A percentile compares a stretch with the other conserved stretches of the same genome.
phyloP scores from a whole-genome alignment of 768 basidiomycete genomes.

The Agrocybe pediades region DNA sequence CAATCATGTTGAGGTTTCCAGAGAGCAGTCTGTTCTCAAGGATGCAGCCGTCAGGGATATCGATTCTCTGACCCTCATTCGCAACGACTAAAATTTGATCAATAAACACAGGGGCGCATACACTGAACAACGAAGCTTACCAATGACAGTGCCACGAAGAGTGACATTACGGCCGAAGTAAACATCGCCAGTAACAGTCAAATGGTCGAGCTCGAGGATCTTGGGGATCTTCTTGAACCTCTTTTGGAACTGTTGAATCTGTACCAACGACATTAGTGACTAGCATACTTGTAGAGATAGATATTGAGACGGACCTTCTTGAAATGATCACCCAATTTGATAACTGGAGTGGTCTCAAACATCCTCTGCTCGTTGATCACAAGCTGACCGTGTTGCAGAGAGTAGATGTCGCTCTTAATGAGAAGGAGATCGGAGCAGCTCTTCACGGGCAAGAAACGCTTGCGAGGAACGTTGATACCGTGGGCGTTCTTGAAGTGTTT shows the following conservation, averaged over 20 bases:
- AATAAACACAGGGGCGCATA: background rate
- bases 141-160: slow-evolving; percentile 87
- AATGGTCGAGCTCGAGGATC: slow-evolving; percentile 89
- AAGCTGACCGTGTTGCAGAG: slow-evolving; percentile 84
- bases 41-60: slow-evolving; percentile 81
- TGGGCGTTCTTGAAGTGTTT: slow-evolving; percentile 92
- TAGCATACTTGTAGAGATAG: background rate
- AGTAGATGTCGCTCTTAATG: slow-evolving; percentile 93
- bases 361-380: slow-evolving; percentile 81
- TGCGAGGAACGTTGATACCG: slow-evolving; percentile 94
- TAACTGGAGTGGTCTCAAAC: slow-evolving; percentile 90
- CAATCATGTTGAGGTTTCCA: slow-evolving; percentile 85
- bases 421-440: slow-evolving; percentile 86
- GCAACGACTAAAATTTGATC: slow-evolving; percentile 53
- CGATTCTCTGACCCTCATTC: slow-evolving; percentile 80
- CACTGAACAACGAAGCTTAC: slow-evolving; percentile 27
- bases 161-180: slow-evolving; percentile 88
- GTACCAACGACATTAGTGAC: background rate
- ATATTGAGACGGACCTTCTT: slow-evolving; percentile 67
- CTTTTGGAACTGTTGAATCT: slow-evolving; percentile 90
- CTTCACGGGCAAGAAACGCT: slow-evolving; percentile 91
- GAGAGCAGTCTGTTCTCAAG: slow-evolving; percentile 80
- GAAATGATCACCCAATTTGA: slow-evolving; percentile 96
- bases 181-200: slow-evolving; percentile 92
- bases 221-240: slow-evolving; percentile 94